Evolutionary conservation across 805 yeast species (phyloP), one percentile per base, ranked within the genome.

Genomic region (Lachancea fermentati): DNA sequence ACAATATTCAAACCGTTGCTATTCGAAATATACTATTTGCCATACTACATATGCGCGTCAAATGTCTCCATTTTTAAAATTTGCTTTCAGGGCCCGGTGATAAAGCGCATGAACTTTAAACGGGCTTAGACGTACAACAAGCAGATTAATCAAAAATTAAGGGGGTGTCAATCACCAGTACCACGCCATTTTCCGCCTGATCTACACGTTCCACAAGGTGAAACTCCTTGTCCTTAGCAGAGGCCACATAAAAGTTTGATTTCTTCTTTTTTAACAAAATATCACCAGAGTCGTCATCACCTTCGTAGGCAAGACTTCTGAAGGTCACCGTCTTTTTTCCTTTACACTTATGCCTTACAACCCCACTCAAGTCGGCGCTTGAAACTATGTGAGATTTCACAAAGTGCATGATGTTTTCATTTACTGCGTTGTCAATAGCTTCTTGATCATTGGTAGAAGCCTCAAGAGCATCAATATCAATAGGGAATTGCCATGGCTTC

Each of bases 401-500:
- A 50, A 83, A 86, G 44, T 66, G 65, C 39, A 70, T 59, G 26
- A 81, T 60, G 57, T 86, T 86, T 12, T 64, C 52, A 15, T 64
- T 56, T 4, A 78, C 71, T 0, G 71, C 63, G 22, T 64, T 59
- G 41, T 80, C 87, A 33, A 72, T 70, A 16, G 68, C 66, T 35
- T 59, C 57, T 28, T 70, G 71, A 18, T 59, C 54, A 16, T 55
- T 52, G 1, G 57, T 56, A 5, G 28, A 24, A 7, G 41, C 15
- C 39, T 55, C 61, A 34, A 56, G 31, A 4, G 28, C 35, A 16
- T 67, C 67, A 12, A 76, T 65, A 4, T 66, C 51, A 5, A 54
- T 57, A 0, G 95, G 95, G 59, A 81, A 86, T 55, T 81, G 81
- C 95, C 95, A 87, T 15, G 95, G 95, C 57, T 85, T 86, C 41